Conservation (phyloP, 2,329 filamentous ascomycete genomes). For the Ophioceras dolichostomum region DNA sequence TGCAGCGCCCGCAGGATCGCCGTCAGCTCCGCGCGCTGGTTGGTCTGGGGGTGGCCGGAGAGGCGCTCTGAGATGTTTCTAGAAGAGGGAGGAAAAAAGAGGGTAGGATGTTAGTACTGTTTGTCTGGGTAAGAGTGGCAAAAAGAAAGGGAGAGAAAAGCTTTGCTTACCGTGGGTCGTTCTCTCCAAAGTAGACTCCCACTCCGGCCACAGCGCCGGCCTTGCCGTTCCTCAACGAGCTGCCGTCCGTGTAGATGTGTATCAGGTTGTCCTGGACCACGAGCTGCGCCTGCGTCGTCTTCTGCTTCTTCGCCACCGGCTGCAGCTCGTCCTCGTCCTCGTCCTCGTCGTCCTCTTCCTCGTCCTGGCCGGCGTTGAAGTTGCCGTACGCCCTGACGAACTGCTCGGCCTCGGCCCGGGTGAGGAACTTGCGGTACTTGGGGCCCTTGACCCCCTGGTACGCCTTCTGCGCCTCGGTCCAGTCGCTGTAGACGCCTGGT, state of each 20-base stretch:
- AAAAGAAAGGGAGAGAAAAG: neutral
- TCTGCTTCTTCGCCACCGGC: conserved; percentile 21
- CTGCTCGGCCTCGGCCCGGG: conserved; percentile 59
- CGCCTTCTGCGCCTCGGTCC: conserved; percentile 60
- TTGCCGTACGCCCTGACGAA: conserved; percentile 50
- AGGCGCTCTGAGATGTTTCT: conserved; percentile 66
- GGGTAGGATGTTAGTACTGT: conserved; percentile 7
- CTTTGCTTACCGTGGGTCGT: conserved; percentile 38
- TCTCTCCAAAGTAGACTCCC: conserved; percentile 49
- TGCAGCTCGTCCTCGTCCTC: conserved; percentile 15
- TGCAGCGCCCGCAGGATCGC: conserved; percentile 78
- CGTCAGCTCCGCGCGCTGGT: conserved; percentile 90
- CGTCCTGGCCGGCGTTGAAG: conserved; percentile 9
- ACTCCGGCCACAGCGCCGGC: conserved; percentile 43
- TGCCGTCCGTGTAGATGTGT: conserved; percentile 51
- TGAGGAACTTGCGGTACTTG: conserved; percentile 58
- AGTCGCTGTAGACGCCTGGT: conserved; percentile 49
- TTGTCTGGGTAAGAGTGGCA: neutral
- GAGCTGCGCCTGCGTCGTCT: conserved; percentile 13
- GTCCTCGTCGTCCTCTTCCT: conserved; percentile 12
- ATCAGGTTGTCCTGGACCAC: conserved; percentile 22
- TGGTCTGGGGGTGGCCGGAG: conserved; percentile 66
- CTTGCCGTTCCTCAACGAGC: conserved; percentile 45
- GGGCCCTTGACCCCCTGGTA: conserved; percentile 61
- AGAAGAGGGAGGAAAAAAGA: neutral